phyloP scores from a whole-genome alignment of 2,329 filamentous ascomycete genomes.

The Fusarium subtropicale region DNA sequence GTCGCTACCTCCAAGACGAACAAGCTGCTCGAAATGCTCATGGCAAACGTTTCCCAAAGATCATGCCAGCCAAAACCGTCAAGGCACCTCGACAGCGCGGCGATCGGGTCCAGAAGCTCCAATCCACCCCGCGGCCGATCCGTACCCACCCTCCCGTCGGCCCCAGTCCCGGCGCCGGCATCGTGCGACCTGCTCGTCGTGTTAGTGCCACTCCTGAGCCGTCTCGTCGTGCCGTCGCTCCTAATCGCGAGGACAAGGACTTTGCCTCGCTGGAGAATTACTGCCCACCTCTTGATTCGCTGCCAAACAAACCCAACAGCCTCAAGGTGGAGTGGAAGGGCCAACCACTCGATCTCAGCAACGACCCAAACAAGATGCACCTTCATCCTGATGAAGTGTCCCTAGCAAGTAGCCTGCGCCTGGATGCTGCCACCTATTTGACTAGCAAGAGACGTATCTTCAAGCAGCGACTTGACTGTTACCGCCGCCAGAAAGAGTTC shows the following conservation, averaged over 20 bases:
- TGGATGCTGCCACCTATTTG: slow-evolving; percentile 89
- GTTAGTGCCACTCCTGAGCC: slow-evolving; percentile 63
- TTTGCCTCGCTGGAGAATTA: slow-evolving; percentile 78
- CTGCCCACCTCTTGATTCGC: slow-evolving; percentile 74
- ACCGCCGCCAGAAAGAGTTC: slow-evolving; percentile 81
- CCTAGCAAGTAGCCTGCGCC: slow-evolving; percentile 81
- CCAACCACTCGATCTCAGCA: slow-evolving; percentile 78
- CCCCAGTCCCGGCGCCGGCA: slow-evolving; percentile 37
- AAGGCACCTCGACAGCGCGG: slow-evolving; percentile 50
- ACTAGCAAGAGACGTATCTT: slow-evolving; percentile 96
- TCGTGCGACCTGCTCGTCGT: slow-evolving; percentile 48
- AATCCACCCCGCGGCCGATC: slow-evolving; percentile 52
- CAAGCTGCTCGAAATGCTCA: slow-evolving; percentile 57
- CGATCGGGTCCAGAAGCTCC: slow-evolving; percentile 54
- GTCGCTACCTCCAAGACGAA: slow-evolving; percentile 58
- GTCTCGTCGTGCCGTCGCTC: slow-evolving; percentile 64
- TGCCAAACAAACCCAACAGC: slow-evolving; percentile 74
- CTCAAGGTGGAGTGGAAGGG: slow-evolving; percentile 92
- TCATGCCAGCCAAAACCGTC: slow-evolving; percentile 57
- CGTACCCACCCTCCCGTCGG: slow-evolving; percentile 46
- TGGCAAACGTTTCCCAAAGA: slow-evolving; percentile 53
- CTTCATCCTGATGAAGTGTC: slow-evolving; percentile 83
- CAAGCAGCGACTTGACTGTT: slow-evolving; percentile 75
- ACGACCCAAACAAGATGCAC: slow-evolving; percentile 75
- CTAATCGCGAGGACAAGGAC: slow-evolving; percentile 85